phyloP scores from a whole-genome alignment of 108 stramenopile genomes.

The Cyclotella atomus region DNA sequence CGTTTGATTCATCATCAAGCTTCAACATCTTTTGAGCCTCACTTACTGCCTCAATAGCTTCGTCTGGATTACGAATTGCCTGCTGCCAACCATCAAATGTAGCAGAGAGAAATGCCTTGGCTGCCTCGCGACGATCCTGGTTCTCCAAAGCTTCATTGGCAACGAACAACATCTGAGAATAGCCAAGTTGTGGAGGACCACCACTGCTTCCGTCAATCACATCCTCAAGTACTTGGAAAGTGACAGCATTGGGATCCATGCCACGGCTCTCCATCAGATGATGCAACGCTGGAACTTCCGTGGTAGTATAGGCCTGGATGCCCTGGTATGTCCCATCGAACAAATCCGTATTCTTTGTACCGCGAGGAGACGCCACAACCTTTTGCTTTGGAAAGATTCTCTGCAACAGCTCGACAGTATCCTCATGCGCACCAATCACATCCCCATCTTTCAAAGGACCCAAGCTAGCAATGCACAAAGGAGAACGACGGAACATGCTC shows the following conservation, averaged over 20 bases:
- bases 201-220: neutral
- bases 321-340: constrained; percentile 33
- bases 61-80: constrained; percentile 40
- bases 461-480: constrained; percentile 46
- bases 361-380: constrained; percentile 51
- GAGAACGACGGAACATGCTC: constrained; percentile 49
- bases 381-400: constrained; percentile 34
- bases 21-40: constrained; percentile 40
- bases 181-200: constrained; percentile 41
- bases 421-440: constrained; percentile 54
- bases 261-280: constrained; percentile 16
- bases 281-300: constrained; percentile 52
- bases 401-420: constrained; percentile 45
- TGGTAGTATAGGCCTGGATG: constrained; percentile 56
- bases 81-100: constrained; percentile 54
- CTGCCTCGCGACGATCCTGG: constrained; percentile 32
- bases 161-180: constrained; percentile 52
- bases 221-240: constrained; percentile 23
- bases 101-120: constrained; percentile 41
- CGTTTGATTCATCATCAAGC: constrained; percentile 45
- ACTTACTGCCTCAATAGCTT: constrained; percentile 33
- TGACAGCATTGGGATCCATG: constrained; percentile 10
- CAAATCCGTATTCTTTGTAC: constrained; percentile 53
- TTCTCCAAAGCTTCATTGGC: constrained; percentile 31
- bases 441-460: constrained; percentile 16